Percentiles rank a stretch among this genome's conserved stretches.
These are phyloP conservation scores for Hymenoscyphus repandus DNA, from an alignment of 2,329 filamentous ascomycete genomes.

Conservation along the genomic window DNA sequence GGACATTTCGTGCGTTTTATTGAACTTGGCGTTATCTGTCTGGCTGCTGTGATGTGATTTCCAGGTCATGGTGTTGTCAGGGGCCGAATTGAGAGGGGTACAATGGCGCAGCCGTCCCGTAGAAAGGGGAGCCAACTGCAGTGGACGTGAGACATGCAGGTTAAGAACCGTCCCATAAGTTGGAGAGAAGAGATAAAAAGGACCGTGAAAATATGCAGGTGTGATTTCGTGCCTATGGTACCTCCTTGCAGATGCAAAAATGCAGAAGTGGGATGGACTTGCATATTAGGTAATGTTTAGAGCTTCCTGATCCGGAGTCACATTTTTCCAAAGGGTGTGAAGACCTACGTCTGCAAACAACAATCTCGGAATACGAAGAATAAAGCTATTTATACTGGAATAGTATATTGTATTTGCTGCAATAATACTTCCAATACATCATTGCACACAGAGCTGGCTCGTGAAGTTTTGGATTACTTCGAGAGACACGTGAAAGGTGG, in stretches of 20 bases:
- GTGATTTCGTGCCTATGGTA: background rate
- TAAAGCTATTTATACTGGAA: background rate
- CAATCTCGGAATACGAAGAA: slow-evolving; percentile 1
- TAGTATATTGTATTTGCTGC: background rate
- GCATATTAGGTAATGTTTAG: background rate
- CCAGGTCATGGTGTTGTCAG: too few species aligned
- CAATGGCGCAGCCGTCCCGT: too few species aligned
- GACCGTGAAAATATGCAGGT: background rate
- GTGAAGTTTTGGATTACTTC: too few species aligned
- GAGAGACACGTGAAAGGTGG: too few species aligned
- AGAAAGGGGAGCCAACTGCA: too few species aligned
- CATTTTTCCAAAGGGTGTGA: background rate
- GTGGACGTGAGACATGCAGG: too few species aligned
- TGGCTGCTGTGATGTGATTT: too few species aligned
- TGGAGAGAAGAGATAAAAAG: too few species aligned
- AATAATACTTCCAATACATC: background rate
- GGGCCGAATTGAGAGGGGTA: too few species aligned
- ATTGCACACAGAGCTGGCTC: background rate
- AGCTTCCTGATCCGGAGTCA: background rate
- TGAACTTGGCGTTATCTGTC: slow-evolving; percentile 1
- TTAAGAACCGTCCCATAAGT: too few species aligned
- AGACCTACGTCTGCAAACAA: background rate
- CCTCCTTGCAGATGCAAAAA: background rate
- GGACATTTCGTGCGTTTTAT: slow-evolving; percentile 3
- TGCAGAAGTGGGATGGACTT: background rate